These are phyloP conservation scores for slime mould (Dictyostelium discoideum) DNA, from an alignment of 78 protist species.

Conservation along the genomic window dicty_2.7 NC_007088.5:944001-944500, in stretches of 20 bases:
- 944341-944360: conserved; percentile 98
- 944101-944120: neutral
- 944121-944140: neutral
- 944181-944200: neutral
- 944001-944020: too few species aligned
- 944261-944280: conserved; percentile 95
- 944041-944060: neutral
- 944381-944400: conserved; percentile 95
- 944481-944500: conserved; percentile 90
- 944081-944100: neutral
- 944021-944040: neutral
- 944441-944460: conserved; percentile 98
- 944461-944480: conserved; percentile 98
- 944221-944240: conserved; percentile 95
- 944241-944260: conserved; percentile 94
- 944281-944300: conserved; percentile 89
- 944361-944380: conserved; percentile 97
- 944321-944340: conserved; percentile 91
- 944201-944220: conserved; percentile 16
- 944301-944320: conserved; percentile 95
- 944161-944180: neutral
- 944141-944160: neutral
- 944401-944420: conserved; percentile 96
- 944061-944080: neutral
- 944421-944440: conserved; percentile 98